Conservation (phyloP, 148 eudicot species). For the Rhododendron ovatum region DNA sequence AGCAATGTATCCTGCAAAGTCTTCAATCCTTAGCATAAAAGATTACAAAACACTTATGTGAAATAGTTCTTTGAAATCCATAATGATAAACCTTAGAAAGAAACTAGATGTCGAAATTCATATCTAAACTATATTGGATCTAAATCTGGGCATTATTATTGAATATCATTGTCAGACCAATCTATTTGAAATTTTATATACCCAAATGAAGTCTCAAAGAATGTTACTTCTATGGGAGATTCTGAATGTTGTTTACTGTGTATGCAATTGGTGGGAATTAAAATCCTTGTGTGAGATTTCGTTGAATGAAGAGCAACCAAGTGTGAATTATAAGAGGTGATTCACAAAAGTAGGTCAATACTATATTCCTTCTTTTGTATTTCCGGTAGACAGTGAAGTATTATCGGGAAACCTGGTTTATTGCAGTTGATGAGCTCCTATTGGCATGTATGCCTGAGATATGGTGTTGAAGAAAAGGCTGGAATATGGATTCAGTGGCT, state of each 20-base stretch:
- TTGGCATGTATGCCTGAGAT: conserved; percentile 46
- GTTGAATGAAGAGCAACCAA: not conserved
- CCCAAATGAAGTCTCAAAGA: not conserved
- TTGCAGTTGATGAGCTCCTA: conserved; percentile 24
- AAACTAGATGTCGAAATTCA: not conserved
- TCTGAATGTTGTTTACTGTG: not conserved
- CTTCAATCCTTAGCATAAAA: not conserved
- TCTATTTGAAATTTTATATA: not conserved
- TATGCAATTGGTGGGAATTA: not conserved
- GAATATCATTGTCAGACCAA: not conserved
- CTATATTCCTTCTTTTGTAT: not conserved
- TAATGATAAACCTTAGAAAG: not conserved
- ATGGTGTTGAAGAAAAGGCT: conserved; percentile 77
- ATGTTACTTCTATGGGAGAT: not conserved
- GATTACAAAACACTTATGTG: not conserved
- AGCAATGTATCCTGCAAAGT: not conserved
- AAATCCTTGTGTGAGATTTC: not conserved
- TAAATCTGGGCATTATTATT: not conserved
- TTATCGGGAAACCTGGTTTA: conserved; percentile 4
- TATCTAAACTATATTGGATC: not conserved
- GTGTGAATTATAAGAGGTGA: not conserved
- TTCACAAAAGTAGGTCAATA: not conserved
- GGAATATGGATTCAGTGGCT: conserved; percentile 56
- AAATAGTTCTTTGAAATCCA: not conserved
- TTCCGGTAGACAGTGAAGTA: not conserved